phyloP scores from a whole-genome alignment of 2,329 filamentous ascomycete genomes.

The Alternaria triticina region DNA sequence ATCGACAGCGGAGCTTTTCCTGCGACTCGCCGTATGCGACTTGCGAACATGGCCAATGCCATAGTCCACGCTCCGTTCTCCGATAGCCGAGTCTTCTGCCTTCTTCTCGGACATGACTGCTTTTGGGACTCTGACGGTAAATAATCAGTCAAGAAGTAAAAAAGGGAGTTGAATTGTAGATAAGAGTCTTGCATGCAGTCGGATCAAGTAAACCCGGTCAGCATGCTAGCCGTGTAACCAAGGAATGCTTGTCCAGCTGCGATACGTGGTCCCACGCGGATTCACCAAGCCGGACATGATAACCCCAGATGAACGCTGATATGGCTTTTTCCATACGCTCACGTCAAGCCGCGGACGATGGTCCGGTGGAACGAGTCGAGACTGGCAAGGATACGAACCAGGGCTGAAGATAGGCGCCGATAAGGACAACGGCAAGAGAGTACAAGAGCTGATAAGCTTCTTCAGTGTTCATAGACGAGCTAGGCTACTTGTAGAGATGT shows the following conservation, averaged over 20 bases:
- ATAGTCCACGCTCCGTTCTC: slow-evolving; percentile 13
- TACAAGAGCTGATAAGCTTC: slow-evolving; percentile 11
- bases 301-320: not conserved
- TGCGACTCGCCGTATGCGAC: slow-evolving; percentile 11
- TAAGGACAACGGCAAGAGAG: slow-evolving; percentile 5
- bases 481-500: not conserved
- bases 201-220: slow-evolving; percentile 9
- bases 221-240: not conserved
- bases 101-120: slow-evolving; percentile 28
- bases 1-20: slow-evolving; percentile 30
- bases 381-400: slow-evolving; percentile 2
- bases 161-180: not conserved
- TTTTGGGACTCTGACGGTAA: not conserved
- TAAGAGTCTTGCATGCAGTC: slow-evolving; percentile 7
- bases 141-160: not conserved
- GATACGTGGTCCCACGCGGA: not conserved
- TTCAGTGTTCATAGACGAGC: not conserved
- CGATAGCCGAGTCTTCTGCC: slow-evolving; percentile 1
- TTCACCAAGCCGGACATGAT: slow-evolving; percentile 1
- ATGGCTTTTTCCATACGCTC: not conserved
- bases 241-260: slow-evolving; percentile 11
- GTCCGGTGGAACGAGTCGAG: not conserved
- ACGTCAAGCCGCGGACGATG: not conserved
- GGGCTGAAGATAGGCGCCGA: slow-evolving; percentile 11
- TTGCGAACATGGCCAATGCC: slow-evolving; percentile 12